Evolutionary conservation across 768 basidiomycete genomes (phyloP), one percentile per base, ranked within the genome.

Genomic region (Trametes meyenii): DNA sequence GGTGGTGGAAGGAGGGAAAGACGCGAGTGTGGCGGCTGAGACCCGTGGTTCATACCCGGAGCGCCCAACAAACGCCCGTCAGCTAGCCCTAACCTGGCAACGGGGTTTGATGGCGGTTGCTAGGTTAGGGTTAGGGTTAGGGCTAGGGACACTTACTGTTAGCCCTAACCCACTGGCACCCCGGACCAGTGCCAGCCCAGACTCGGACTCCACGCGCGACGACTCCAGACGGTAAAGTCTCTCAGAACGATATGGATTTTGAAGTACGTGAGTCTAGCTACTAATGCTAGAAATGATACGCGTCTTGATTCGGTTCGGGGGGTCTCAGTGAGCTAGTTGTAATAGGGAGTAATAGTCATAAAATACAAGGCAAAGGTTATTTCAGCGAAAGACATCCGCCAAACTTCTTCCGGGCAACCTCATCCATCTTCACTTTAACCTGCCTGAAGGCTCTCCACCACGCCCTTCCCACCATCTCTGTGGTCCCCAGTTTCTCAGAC

Each of bases 371-470:
- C n/a, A n/a, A n/a, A n/a, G n/a, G n/a, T 63, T 45, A 91, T 58
- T 75, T 84, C 64, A 91, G 74, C 2, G 81, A 86, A 62, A 94
- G 70, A 11, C 76, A 75, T 1, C 93, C 91, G 35, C 93, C 92
- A 70, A 91, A 94, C 60, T 83, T 84, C 71, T 81, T 82, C 62
- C 81, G 79, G 5, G 84, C 82, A 21, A 86, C 79, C n/a, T 73
- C 76, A 65, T 93, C 88, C 74, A 95, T 83, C 67, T 77, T 79
- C 13, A 67, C 76, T 75, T 88, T 91, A 2, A 92, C 85, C 33
- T 83, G 82, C 60, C 82, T 76, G 75, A 92, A 95, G 7, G 88
- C 83, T 52, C 75, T 78, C 94, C 93, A 96, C 94, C 94, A 96
- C 40, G 84, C 84, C 69, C 78, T 78, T 2, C 86, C 92, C 44